Evolutionary conservation across 306 rosid species (phyloP), one percentile per base, ranked within the genome.

Genomic region (Citrullus mucosospermus): DNA sequence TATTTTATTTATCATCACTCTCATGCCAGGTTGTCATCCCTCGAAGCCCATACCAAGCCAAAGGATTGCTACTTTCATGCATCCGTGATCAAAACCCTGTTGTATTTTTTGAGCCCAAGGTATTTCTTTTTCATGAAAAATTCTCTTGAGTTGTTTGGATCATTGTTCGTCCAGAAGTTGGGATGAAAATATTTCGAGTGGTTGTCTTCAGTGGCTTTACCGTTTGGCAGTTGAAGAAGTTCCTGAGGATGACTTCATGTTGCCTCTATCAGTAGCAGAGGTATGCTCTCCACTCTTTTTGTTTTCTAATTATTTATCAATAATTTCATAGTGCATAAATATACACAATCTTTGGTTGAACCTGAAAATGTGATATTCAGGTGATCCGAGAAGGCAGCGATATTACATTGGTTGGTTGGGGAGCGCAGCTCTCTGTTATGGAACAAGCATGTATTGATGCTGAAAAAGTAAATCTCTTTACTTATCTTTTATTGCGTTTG

Each of bases 331-430:
- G 14, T 48, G 58, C 59, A 8, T 48, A 14, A 1, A 78, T 60
- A 5, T 48, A 53, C 20, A 44, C 20, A 61, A 34, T 57, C 25
- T 62, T 78, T 76, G 14, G 77, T 44, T 32, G 46, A 79, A 80
- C 22, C 71, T 56, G 79, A 78, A 81, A 75, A 50, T 80, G 58
- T 12, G 30, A 53, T 62, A 46, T 80, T 70, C 87, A 95, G 99
- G 91, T 95, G 70, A 79, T 92, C 82, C 91, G 88, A 67, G 87
- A 86, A 78, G 99, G 99, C 59, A 80, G 63, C 39, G 99, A 95
- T 82, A 90, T 95, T 76, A 95, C 99, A 71, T 96, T 95, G 69
- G 92, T 95, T 76, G 99, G 99, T 70, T 95, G 99, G 99, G 99
- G 99, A 79, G 97, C 98, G 62, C 98, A 95, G 66, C 86, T 95